Percentiles rank a stretch among this genome's conserved stretches.
Conservation (phyloP, 139 green algal species). For the Chlamydomonas eustigma region DNA sequence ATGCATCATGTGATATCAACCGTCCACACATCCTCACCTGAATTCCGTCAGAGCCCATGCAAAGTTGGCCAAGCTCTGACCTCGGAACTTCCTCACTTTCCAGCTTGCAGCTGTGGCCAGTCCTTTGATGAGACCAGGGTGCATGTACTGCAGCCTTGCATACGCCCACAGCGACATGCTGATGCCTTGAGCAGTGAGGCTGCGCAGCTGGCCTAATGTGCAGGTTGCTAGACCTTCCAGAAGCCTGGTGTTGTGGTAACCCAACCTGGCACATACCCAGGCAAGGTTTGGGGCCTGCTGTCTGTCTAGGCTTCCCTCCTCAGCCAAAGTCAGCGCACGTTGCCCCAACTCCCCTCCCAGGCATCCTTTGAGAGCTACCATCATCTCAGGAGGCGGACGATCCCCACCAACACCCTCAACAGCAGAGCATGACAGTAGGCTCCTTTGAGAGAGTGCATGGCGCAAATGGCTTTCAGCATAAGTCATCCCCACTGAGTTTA, state of each 20-base stretch:
- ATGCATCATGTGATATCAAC: too few species aligned
- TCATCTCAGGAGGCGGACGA: neutral
- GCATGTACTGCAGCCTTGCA: constrained; percentile 7
- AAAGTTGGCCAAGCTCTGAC: constrained; percentile 26
- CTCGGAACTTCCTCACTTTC: constrained; percentile 19
- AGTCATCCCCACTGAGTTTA: too few species aligned
- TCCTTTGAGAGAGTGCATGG: too few species aligned
- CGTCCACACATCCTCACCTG: neutral
- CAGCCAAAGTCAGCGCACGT: neutral
- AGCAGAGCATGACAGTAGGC: neutral
- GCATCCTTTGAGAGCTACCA: neutral
- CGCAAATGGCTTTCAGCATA: too few species aligned
- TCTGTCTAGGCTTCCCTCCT: neutral
- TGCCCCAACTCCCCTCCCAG: neutral
- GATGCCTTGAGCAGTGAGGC: neutral
- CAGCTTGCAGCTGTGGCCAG: neutral
- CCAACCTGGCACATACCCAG: constrained; percentile 13
- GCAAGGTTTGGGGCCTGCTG: constrained; percentile 15
- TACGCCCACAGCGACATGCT: constrained; percentile 16
- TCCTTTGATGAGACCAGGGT: neutral
- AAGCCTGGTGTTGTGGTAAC: constrained; percentile 4
- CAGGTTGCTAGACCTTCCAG: constrained; percentile 14
- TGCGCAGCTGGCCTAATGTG: neutral
- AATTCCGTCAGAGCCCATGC: constrained; percentile 23
- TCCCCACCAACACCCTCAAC: neutral